Base-by-base conservation (phyloP, 176 grass and related monocot genomes). In the Tuctoria greenei region DNA sequence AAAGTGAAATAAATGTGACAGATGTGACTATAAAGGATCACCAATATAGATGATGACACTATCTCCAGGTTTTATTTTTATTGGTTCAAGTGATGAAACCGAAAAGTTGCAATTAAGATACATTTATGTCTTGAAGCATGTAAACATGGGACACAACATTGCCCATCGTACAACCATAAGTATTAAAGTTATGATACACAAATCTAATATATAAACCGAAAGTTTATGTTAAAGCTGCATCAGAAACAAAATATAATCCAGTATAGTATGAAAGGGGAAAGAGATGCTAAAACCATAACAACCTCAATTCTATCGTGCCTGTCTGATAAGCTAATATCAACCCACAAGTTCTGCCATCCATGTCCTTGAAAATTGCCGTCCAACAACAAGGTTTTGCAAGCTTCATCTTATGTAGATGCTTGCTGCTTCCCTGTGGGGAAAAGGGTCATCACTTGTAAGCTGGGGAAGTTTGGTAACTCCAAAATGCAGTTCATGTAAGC, bases 241-340 rank as follows among this genome's bases (percentile, higher is more conserved):
- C 13, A 27, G 20, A 20, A 46, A 58, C 59, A 8, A 25, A 71
- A 20, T 1, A 69, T 58, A 41, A 79, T 21, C 4, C 66, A 36
- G 47, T 36, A 36, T 80, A 75, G 64, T 34, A 70, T 71, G 57
- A 55, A 14, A 81, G 63, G 43, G 10, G 28, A 69, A 86, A 71
- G 50, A 28, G 20, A 72, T 86, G 39, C 24, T 26, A 72, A 66
- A 72, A 49, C 34, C 4, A 10, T 66, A 59, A 58, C 16, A 78
- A 97, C 95, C 95, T 93, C 71, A 93, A 56, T 77, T 97, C 95
- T 82, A 97, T 68, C n/a, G 56, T 52, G 83, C 95, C 95, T 58
- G 86, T 84, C 68, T 97, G 86, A 86, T 91, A 91, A 72, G 82
- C 71, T 87, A 97, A 89, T 83, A 93, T 79, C 71, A 97, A 31